Base-by-base conservation (phyloP, 306 rosid species). In the Begonia masoniana region DNA sequence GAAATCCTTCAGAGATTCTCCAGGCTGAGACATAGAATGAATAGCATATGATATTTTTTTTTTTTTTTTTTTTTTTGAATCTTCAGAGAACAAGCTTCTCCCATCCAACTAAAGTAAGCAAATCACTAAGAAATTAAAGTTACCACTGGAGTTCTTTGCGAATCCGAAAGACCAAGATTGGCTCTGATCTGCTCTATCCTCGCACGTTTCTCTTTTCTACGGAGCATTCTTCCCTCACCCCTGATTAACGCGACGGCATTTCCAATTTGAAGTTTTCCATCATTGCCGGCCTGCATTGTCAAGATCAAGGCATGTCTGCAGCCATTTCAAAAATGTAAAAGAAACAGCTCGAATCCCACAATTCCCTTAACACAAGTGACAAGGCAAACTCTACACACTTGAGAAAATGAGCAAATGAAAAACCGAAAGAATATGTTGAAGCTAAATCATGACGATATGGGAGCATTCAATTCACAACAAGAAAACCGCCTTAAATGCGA, bases 151-250 rank as follows among this genome's bases (percentile, higher is more conserved):
- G 96, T 91, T 79, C 97, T 85, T 72, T 91, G 94, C 1, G 94
- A 83, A 70, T 91, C 97, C 15, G 97, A 91, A 82, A 91, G 88
- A 45, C 97, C 97, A 43, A 91, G 96, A 70, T 93, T 91, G 57
- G 97, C 97, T 81, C 94, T 76, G 63, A 91, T 91, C 78, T 85
- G 97, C 66, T 91, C 94, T 65, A 91, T 83, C 73, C 96, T 79
- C 13, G 82, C 84, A 74, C 86, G 83, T 64, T 92, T 85, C 73
- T 86, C 96, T 76, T 91, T 85, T 72, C 97, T 85, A 15, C 88
- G 85, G 42, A 91, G 74, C 69, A 39, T 83, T 70, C 55, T 85
- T 26, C 80, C 86, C 62, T 49, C 80, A 9, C 97, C 96, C 74
- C 83, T 91, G 64, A 91, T 83, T 70, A 91, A 63, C 63, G 94